A percentile compares a stretch with the other conserved stretches of the same genome.
These are phyloP conservation scores for Echinosophora koreensis DNA, from an alignment of 306 rosid species.

Conservation along the genomic window DNA sequence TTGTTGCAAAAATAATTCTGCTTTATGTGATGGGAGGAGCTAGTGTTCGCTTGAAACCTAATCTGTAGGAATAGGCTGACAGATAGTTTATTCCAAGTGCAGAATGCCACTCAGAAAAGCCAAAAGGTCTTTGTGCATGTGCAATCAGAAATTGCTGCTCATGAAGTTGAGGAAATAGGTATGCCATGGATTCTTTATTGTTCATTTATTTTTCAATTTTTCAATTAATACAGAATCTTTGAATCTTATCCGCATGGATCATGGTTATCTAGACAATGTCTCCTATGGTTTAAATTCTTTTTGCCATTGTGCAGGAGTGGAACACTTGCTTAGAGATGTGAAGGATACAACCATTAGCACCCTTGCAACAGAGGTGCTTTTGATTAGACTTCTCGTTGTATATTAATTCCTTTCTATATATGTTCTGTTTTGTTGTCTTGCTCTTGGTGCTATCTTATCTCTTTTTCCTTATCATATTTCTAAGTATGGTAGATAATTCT, in stretches of 20 bases:
- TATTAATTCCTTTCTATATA: neutral
- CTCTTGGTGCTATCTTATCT: neutral
- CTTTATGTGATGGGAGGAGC: slow-evolving; percentile 29
- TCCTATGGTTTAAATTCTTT: slow-evolving; percentile 32
- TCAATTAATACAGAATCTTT: neutral
- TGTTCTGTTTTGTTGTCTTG: slow-evolving; percentile 11
- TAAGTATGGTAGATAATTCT: slow-evolving; percentile 6
- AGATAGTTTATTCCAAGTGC: slow-evolving; percentile 44
- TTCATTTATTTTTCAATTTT: neutral
- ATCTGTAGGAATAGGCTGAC: slow-evolving; percentile 22
- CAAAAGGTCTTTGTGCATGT: slow-evolving; percentile 92
- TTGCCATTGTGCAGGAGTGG: slow-evolving; percentile 70
- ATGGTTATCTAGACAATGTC: neutral
- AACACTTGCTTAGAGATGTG: slow-evolving; percentile 76
- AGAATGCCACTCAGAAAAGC: slow-evolving; percentile 96
- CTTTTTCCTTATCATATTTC: neutral
- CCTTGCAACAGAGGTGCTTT: slow-evolving; percentile 43
- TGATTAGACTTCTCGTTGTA: slow-evolving; percentile 7
- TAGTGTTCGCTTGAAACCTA: slow-evolving; percentile 21
- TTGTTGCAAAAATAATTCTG: neutral
- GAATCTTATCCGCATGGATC: neutral
- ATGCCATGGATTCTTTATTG: slow-evolving; percentile 43
- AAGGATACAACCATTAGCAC: slow-evolving; percentile 80
- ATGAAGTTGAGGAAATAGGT: slow-evolving; percentile 95
- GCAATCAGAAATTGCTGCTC: slow-evolving; percentile 88